phyloP scores from a whole-genome alignment of 2,329 filamentous ascomycete species.

The Colletotrichum navitas region DNA sequence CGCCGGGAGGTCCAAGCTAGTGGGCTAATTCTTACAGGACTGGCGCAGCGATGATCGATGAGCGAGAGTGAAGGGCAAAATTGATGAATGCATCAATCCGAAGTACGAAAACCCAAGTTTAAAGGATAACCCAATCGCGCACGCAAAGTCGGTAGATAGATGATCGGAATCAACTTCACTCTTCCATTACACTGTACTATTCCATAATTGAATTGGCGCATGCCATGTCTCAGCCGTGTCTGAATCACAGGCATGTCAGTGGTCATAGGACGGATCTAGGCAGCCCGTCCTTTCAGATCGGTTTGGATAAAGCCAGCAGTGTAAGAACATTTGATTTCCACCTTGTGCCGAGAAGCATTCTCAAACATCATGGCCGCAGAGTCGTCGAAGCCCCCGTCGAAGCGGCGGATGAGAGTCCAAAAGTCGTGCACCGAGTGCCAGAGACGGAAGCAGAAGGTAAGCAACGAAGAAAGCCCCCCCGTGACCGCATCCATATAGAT shows the following conservation, averaged over 20 bases:
- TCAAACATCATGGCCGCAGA: slow-evolving; percentile 23
- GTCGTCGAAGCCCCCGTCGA: slow-evolving; percentile 29
- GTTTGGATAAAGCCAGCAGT: not conserved
- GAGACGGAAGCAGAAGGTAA: slow-evolving; percentile 43
- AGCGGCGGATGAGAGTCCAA: slow-evolving; percentile 38
- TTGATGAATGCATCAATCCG: slow-evolving; percentile 5
- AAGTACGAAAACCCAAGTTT: not conserved
- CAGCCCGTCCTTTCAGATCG: slow-evolving; percentile 16
- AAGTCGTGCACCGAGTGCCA: slow-evolving; percentile 44
- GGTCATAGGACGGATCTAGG: slow-evolving; percentile 12
- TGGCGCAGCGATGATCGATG: not conserved
- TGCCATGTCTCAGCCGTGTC: slow-evolving; percentile 22
- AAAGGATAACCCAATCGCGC: not conserved
- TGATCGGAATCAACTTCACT: not conserved
- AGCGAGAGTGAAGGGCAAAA: not conserved
- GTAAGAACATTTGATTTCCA: not conserved
- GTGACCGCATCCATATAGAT: not conserved
- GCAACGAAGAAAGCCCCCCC: not conserved
- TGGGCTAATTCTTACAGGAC: not conserved
- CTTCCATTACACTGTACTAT: not conserved
- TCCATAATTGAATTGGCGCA: slow-evolving; percentile 6
- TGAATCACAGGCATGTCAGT: slow-evolving; percentile 30
- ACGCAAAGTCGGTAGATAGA: not conserved
- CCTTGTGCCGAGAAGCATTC: not conserved
- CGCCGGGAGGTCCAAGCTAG: no score